phyloP scores from a whole-genome alignment of 2,329 filamentous ascomycete species.

The Beauveria sp. region DNA sequence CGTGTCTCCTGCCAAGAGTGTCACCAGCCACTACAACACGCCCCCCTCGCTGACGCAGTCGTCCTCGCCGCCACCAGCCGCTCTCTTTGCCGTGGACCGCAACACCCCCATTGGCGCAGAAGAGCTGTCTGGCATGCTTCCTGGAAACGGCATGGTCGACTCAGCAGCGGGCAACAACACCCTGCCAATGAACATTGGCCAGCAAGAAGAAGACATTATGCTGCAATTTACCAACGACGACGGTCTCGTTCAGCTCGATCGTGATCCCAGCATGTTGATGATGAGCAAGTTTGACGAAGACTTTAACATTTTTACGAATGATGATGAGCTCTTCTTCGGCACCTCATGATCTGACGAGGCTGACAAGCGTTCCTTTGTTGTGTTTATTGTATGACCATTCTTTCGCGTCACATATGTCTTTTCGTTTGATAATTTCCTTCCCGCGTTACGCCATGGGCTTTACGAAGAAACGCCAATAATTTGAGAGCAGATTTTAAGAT shows the following conservation, averaged over 20 bases:
- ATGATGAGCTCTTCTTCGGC: slow-evolving; percentile 47
- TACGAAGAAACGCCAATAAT: slow-evolving; percentile 4
- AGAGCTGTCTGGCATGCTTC: slow-evolving; percentile 23
- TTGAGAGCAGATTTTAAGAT: not conserved
- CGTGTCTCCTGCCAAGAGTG: slow-evolving; percentile 43
- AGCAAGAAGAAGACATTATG: slow-evolving; percentile 30
- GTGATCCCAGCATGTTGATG: slow-evolving; percentile 41
- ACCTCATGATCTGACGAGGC: slow-evolving; percentile 20
- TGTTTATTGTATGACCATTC: slow-evolving; percentile 14
- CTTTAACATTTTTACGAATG: slow-evolving; percentile 44
- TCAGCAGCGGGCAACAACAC: slow-evolving; percentile 27
- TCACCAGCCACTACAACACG: slow-evolving; percentile 46
- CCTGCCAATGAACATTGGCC: slow-evolving; percentile 26
- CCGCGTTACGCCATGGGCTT: not conserved
- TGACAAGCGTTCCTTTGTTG: slow-evolving; percentile 7
- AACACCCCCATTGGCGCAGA: slow-evolving; percentile 26
- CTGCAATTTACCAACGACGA: slow-evolving; percentile 23
- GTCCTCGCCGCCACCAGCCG: slow-evolving; percentile 47
- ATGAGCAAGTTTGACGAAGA: slow-evolving; percentile 49
- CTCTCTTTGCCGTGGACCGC: slow-evolving; percentile 41
- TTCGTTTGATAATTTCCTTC: not conserved
- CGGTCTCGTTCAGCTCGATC: slow-evolving; percentile 35
- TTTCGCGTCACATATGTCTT: slow-evolving; percentile 12
- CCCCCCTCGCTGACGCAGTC: slow-evolving; percentile 55
- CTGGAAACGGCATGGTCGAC: slow-evolving; percentile 25